phyloP scores from a whole-genome alignment of 768 basidiomycete species.

The Mycena maculata region DNA sequence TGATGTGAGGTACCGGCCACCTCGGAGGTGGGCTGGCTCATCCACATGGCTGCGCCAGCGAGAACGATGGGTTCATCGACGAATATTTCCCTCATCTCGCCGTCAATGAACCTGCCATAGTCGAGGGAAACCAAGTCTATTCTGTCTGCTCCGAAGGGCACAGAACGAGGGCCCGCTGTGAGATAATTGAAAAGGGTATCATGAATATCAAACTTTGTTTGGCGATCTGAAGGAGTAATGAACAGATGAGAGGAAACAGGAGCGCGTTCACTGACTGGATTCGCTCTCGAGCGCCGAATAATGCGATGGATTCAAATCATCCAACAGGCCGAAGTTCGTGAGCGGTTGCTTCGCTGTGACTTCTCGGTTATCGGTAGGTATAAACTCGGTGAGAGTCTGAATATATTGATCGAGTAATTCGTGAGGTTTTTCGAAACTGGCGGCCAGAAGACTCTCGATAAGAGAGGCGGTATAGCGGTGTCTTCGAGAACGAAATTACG shows the following conservation, averaged over 20 bases:
- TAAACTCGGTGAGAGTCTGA: background rate
- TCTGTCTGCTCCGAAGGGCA: background rate
- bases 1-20: background rate
- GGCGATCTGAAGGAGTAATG: background rate
- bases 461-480: slow-evolving; percentile 23
- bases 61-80: slow-evolving; percentile 14
- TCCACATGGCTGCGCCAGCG: background rate
- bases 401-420: slow-evolving; percentile 8
- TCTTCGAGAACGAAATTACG: slow-evolving; percentile 3
- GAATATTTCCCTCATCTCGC: background rate
- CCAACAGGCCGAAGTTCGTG: background rate
- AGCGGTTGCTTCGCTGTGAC: background rate
- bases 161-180: background rate
- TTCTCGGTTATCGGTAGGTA: background rate
- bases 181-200: slow-evolving; percentile 2
- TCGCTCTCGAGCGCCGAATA: background rate
- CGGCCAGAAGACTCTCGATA: slow-evolving; percentile 5
- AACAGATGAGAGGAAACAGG: background rate
- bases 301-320: background rate
- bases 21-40: background rate
- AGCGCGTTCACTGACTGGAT: background rate
- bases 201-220: background rate
- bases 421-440: slow-evolving; percentile 20
- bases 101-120: background rate
- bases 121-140: background rate